Conservation (phyloP, 2,329 filamentous ascomycete genomes). For the Sporothrix protearum region DNA sequence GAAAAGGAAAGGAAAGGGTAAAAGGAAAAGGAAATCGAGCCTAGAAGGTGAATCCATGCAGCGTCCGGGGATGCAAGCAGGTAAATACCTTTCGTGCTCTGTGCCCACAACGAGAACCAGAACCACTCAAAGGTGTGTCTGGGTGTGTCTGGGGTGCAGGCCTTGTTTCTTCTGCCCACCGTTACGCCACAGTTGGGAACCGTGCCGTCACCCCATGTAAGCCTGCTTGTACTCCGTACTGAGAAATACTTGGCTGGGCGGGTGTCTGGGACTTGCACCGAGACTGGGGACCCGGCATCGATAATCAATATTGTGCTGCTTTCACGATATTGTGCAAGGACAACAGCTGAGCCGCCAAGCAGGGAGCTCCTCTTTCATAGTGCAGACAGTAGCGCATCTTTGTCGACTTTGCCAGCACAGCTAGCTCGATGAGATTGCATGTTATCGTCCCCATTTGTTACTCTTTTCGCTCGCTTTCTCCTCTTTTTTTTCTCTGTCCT, state of each 20-base stretch:
- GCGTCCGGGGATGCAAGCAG: conserved; percentile 7
- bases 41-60: conserved; percentile 9
- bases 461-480: background rate
- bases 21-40: conserved; percentile 2
- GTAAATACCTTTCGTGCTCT: conserved; percentile 7
- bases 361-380: conserved; percentile 11
- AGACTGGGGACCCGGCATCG: background rate
- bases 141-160: background rate
- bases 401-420: background rate
- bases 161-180: background rate
- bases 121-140: background rate
- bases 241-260: too few species aligned
- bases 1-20: background rate
- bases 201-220: background rate
- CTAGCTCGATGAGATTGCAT: background rate
- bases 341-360: background rate
- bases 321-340: conserved; percentile 5
- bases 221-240: background rate
- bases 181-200: background rate
- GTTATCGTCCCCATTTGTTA: background rate
- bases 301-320: background rate
- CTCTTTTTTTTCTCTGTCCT: background rate
- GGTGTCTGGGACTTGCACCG: too few species aligned
- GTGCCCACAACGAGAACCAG: background rate
- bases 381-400: conserved; percentile 14